Evolutionary conservation across 2,329 filamentous ascomycete species (phyloP), one percentile per base, ranked within the genome.

Genomic region (Botryotinia narcissicola): DNA sequence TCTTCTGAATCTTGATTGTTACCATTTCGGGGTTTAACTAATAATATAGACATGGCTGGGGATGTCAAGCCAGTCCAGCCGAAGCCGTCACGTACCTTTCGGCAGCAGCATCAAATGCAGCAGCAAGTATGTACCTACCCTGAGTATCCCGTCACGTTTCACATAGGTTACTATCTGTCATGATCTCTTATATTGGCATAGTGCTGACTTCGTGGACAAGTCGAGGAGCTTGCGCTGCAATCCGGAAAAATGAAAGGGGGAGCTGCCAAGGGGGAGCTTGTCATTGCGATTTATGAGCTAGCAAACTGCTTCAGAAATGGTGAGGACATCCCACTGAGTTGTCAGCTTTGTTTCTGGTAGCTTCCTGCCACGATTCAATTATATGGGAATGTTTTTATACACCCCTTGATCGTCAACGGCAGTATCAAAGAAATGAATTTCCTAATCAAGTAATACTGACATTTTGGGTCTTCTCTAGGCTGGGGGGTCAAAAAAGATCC

Each of bases 241-340:
- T 93, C 95, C 14, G 96, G 95, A 25, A 89, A 97, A 83, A 96
- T 94, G 83, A 97, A 96, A 83, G 96, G 96, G 70, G 96, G 96
- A 75, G 92, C 93, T 22, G 95, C 95, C 62, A 99, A 98, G 84
- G 96, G 96, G 74, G 96, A 99, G 86, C 88, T 99, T 71, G 93
- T 98, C 29, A 89, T 99, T 75, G 95, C 96, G 75, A 98, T 99
- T 76, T 98, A 96, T 80, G 96, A 99, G 85, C 85, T 99, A 79
- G 93, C 91, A 72, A 96, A 96, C 83, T 95, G 90, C 84, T 98
- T 98, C 86, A 91, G 96, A 75, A 90, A 98, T 82, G 96, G 94
- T 72, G 62, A 69, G 71, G 48, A 68, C 40, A n/a, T 64, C 29
- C 44, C 71, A 44, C 48, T 61, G 71, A 73, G 71, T 69, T 73